These are phyloP conservation scores for Camillea tinctor DNA, from an alignment of 2,329 filamentous ascomycete species.

Conservation along the genomic window DNA sequence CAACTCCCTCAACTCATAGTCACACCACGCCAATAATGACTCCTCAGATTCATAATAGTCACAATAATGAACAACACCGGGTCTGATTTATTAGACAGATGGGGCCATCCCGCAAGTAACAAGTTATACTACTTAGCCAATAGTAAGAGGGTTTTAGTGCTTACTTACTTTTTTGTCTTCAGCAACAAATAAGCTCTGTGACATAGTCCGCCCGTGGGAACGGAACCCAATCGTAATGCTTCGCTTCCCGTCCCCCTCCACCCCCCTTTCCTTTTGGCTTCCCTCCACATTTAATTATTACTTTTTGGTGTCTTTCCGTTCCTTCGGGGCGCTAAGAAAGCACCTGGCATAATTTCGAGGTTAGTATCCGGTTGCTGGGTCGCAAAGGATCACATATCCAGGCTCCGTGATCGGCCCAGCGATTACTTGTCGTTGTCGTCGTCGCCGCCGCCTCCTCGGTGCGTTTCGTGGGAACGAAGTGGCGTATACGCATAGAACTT, in stretches of 20 bases:
- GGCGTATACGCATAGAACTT: background rate
- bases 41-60: too few relatives aligned
- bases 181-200: constrained; percentile 3
- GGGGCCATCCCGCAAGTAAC: background rate
- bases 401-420: background rate
- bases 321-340: background rate
- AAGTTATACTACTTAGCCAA: background rate
- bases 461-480: background rate
- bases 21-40: background rate
- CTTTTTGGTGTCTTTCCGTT: background rate
- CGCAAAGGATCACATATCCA: background rate
- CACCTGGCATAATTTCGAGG: background rate
- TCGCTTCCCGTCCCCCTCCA: constrained; percentile 13
- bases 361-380: background rate
- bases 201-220: constrained; percentile 20
- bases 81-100: background rate
- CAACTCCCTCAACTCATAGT: background rate
- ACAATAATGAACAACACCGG: too few relatives aligned
- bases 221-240: constrained; percentile 25
- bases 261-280: background rate
- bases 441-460: too few relatives aligned
- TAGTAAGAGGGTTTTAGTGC: constrained; percentile 3
- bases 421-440: background rate
- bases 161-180: constrained; percentile 15
- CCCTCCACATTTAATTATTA: background rate